phyloP scores from a whole-genome alignment of 371 early-diverging fungal genomes.

The Coemansia sp. region DNA sequence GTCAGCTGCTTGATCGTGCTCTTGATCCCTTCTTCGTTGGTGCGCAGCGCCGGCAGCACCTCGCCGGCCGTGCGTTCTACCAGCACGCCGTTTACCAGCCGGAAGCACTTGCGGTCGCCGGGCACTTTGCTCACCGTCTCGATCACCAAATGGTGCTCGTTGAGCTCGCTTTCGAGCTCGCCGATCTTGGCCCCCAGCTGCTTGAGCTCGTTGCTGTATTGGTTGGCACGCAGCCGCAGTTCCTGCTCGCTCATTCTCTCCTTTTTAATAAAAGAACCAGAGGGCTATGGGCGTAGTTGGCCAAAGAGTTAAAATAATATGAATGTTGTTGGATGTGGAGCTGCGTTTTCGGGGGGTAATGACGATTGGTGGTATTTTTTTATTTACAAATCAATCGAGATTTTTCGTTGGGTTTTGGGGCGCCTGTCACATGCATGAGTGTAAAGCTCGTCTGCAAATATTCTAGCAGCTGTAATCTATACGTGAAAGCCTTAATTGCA shows the following conservation, averaged over 20 bases:
- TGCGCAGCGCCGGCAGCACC: conserved; percentile 84
- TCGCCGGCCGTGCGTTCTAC: conserved; percentile 91
- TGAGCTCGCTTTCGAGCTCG: conserved; percentile 90
- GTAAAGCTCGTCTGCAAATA: too few species aligned
- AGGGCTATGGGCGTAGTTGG: too few species aligned
- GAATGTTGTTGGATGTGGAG: too few species aligned
- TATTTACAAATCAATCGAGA: too few species aligned
- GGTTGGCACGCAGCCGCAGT: conserved; percentile 70
- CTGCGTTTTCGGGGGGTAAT: too few species aligned
- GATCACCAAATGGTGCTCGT: conserved; percentile 95
- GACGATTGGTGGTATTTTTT: too few species aligned
- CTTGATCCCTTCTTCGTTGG: conserved; percentile 85
- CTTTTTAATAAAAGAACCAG: too few species aligned
- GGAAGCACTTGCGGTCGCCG: conserved; percentile 85
- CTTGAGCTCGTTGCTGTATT: conserved; percentile 82
- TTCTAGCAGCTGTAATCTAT: too few species aligned
- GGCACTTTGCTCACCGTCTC: conserved; percentile 86
- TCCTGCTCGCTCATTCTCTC: conserved; percentile 59
- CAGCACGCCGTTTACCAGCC: conserved; percentile 90
- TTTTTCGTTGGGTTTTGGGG: too few species aligned
- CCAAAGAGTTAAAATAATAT: too few species aligned
- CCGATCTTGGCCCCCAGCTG: conserved; percentile 86
- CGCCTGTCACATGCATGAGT: too few species aligned
- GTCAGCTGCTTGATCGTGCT: conserved; percentile 81
- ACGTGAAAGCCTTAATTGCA: too few species aligned